Base-by-base conservation (phyloP, 495 filamentous ascomycete genomes). In the Hypoxylon rickii region DNA sequence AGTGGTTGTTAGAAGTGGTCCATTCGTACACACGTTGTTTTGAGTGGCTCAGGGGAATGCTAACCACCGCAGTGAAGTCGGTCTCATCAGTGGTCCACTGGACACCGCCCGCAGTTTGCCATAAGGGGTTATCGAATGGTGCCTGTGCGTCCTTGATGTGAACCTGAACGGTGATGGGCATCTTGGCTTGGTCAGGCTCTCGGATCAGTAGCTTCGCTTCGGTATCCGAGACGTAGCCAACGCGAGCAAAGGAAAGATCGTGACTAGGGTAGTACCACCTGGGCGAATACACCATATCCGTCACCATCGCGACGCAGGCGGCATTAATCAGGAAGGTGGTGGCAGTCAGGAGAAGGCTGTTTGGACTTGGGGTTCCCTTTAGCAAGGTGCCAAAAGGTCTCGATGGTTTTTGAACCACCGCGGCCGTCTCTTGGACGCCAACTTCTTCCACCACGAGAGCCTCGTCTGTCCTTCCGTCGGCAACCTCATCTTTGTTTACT, bases 171-270 rank as follows among this genome's bases (percentile, higher is more conserved):
- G 77, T 83, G 15, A 97, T 68, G 1, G 92, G 92, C 58, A 94
- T 76, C 55, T 87, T 84, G n/a, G 77, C 66, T 42, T 76, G 69
- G 53, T 95, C 79, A 0, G 92, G 90, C 74, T 97, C 94, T 29
- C 94, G 82, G 24, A 97, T 78, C 31, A 98, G 74, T 31, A 98
- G 70, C 48, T 84, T 91, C 12, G 94, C 94, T 13, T 83, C 88
- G 2, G 77, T 85, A 2, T 88, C 82, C 1, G 92, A 94, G 18
- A 97, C 86, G 68, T 92, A 90, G 11, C 94, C 94, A 22, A 96
- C 74, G 11, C 93, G 79, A 13, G 86, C 86, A 64, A 98, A 95
- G 0, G 90, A 85, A 8, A 94, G 78, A 56, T 95, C 86, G n/a
- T 87, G 67, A 17, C 73, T 84, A 0, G 84, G 82, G 67, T 96